Base-by-base conservation (phyloP, 441 rosid species). In the Raphanus hybrid region DNA sequence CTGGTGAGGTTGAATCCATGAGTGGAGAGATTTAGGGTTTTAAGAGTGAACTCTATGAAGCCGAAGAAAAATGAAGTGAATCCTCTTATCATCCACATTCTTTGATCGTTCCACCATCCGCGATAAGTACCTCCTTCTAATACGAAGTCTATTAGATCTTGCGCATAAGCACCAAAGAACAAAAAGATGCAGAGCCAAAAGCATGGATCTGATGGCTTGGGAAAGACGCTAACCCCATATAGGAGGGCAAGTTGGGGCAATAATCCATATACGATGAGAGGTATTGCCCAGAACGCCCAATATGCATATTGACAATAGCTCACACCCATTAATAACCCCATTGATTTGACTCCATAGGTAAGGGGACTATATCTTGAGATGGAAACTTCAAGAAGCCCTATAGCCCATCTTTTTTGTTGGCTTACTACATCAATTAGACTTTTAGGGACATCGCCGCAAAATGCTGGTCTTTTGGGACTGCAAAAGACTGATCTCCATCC, bases 71-170 rank as follows among this genome's bases (percentile, higher is more conserved):
- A 73, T 68, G 89, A 75, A 7, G 97, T 62, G 3, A 84, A 10
- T 14, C 94, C 96, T 48, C 82, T 86, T 12, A 89, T 72, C 43
- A 74, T 39, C 88, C 91, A 93, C 50, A 90, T 84, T 62, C 96
- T 83, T 73, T 89, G 96, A 72, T 88, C 91, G 62, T 83, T 91
- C 93, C 94, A 87, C 98, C 98, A 93, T 67, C 66, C 81, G 10
- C 68, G 43, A 71, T 81, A 23, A 18, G 88, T 86, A 16, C 87
- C 87, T 10, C 86, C 86, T 18, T 69, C 81, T 4, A 82, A 4
- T 29, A 59, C 15, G 9, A 59, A 59, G 64, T 59, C 64, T 59
- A 59, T 34, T 59, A 59, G 37, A 59, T 59, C 64, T 59, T 59
- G 64, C 15, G 20, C 82, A 57, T 93, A 82, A 6, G 92, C 88